Base-by-base conservation (phyloP, 257 asterid species). In the Solanum pennellii region DNA sequence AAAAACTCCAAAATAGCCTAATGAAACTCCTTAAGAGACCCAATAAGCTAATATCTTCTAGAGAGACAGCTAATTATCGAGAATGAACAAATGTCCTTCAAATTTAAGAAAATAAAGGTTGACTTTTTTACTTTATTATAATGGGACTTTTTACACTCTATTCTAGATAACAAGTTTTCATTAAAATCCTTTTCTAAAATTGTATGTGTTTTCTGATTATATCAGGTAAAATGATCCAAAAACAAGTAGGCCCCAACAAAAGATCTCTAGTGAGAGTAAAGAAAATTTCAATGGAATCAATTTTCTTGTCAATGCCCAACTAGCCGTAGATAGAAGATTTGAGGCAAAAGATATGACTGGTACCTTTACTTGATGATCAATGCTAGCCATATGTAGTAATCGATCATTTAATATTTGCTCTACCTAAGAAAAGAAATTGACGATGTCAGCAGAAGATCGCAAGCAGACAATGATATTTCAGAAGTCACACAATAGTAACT, bases 361-460 rank as follows among this genome's bases (percentile, higher is more conserved):
- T 94, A 97, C 99, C 98, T 97, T 96, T 80, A 96, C 98, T 87
- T 97, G 96, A 83, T 91, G 96, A 89, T 97, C 99, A 90, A 92
- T 94, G 90, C 89, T 93, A 71, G 98, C 95, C 86, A 90, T 94
- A 33, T 94, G 95, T 68, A 91, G 80, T 88, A 95, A 92, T 89
- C 89, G 95, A 88, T 93, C 99, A 92, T 88, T 92, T 89, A 97
- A 90, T 86, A 75, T 86, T 79, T 91, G 92, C 91, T 96, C 99
- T 88, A 97, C 98, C 99, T 96, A 88, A 85, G 87, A 45, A 47
- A 85, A 77, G 59, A 86, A 87, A 44, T 62, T 88, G 87, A 35
- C 85, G 15, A 85, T 87, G 86, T 88, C 84, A 91, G 87, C 39
- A 77, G 37, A 86, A 84, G 47, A 73, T 87, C 52, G 74, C 44